Evolutionary conservation across 257 asterid genomes (phyloP), one percentile per base, ranked within the genome.

Genomic region (Nicotiana benthamiana): DNA sequence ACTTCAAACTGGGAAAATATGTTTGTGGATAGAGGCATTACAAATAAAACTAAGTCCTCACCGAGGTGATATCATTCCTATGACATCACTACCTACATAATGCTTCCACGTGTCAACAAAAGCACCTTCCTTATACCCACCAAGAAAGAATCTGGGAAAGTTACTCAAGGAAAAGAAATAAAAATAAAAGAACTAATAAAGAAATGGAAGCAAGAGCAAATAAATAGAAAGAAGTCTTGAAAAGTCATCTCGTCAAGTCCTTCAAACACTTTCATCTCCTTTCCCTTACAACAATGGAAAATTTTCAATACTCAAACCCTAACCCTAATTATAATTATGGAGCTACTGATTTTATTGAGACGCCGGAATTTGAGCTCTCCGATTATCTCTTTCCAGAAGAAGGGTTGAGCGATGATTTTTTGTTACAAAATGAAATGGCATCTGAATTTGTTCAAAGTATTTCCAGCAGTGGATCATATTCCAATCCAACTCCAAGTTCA

Each of bases 61-160:
- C 78, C 1, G 7, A 77, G 30, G 32, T 43, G 28, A 46, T 20
- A 53, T 30, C 81, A 81, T n/a, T 28, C 3, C 0, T 7, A 82
- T 82, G 81, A 82, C 81, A 6, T 63, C 57, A 63, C 18, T 6
- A 22, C 70, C n/a, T 26, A 51, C 63, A 11, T n/a, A 4, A 57
- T 16, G 17, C 0, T 20, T 16, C 54, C 64, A 27, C 43, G 75
- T 52, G 28, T 10, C 22, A 6, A 27, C 1, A 27, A 10, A 15
- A 80, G 82, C 80, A 84, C 80, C 80, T 77, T 81, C 84, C 36
- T 57, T 22, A 70, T 65, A 40, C 1, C 53, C 82, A 43, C 77
- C 75, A 66, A 54, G 86, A 80, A 81, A 81, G 51, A 11, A 80
- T 34, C 24, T 15, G 68, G 30, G 80, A 84, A 84, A 43, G 68